phyloP scores from a whole-genome alignment of 2,329 filamentous ascomycete species.

The Fusarium heterosporum region DNA sequence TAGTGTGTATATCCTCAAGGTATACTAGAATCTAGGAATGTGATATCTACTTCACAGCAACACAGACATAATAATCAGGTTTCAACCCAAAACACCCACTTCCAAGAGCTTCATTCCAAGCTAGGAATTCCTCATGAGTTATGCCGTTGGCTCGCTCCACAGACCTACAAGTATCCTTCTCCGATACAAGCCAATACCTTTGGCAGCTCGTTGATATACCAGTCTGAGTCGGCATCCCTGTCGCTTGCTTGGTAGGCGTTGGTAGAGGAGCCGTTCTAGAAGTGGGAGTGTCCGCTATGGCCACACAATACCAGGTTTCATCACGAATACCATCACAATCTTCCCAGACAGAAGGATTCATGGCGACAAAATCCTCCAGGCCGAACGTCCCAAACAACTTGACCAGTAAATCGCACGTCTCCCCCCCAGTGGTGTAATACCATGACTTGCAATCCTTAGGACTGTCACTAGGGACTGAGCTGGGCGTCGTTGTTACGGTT shows the following conservation, averaged over 20 bases:
- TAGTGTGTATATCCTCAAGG: too few species aligned
- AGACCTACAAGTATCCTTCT: constrained; percentile 2
- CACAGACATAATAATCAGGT: background rate
- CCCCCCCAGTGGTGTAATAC: constrained; percentile 4
- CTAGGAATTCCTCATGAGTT: background rate
- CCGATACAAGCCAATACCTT: background rate
- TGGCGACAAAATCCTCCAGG: accelerated
- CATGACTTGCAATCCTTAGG: background rate
- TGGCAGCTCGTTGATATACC: accelerated
- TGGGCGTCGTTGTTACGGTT: background rate
- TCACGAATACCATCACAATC: accelerated
- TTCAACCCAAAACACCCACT: background rate
- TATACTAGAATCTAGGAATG: too few species aligned
- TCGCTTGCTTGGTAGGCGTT: accelerated
- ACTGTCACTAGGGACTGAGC: background rate
- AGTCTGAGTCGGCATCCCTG: background rate
- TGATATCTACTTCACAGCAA: background rate
- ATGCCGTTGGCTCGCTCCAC: background rate
- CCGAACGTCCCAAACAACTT: background rate
- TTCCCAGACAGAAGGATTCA: background rate
- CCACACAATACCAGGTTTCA: background rate
- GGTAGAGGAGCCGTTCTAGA: background rate
- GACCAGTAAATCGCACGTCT: background rate
- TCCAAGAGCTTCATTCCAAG: background rate
- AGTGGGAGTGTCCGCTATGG: accelerated